Evolutionary conservation across 1,284 basidiomycete species (phyloP).

Genomic region (Anthracocystis panici-leucophaei): DNA sequence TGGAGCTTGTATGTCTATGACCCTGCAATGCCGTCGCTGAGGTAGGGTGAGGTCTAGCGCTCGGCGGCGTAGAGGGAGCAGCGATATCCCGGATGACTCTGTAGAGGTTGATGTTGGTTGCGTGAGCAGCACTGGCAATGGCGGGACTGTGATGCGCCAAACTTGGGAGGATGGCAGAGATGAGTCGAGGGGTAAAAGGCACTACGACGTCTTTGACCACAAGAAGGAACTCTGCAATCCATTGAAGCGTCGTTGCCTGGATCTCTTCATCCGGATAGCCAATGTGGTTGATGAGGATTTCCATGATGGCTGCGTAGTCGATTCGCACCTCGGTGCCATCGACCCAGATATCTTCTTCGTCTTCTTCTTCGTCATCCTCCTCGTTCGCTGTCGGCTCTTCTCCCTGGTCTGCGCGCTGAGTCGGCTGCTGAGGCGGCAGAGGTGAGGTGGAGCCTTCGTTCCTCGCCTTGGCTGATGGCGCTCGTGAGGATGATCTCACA

Average conservation of each 20-base stretch:
- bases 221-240: constrained; percentile 90
- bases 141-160: constrained; percentile 89
- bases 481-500: constrained; percentile 9
- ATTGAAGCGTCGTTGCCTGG: constrained; percentile 76
- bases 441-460: constrained; percentile 30
- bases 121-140: constrained; percentile 87
- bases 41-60: constrained; percentile 58
- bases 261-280: constrained; percentile 76
- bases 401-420: constrained; percentile 9
- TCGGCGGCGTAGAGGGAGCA: constrained; percentile 75
- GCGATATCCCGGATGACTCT: constrained; percentile 87
- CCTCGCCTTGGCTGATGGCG: constrained; percentile 9
- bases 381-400: constrained; percentile 44
- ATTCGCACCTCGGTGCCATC: constrained; percentile 93
- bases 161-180: constrained; percentile 91
- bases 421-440: constrained; percentile 9
- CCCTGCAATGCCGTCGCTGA: constrained; percentile 70
- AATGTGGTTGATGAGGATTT: constrained; percentile 92
- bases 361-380: constrained; percentile 59
- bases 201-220: constrained; percentile 92
- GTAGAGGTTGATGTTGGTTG: constrained; percentile 87
- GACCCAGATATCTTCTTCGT: constrained; percentile 77
- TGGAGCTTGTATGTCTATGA: constrained; percentile 19
- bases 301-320: constrained; percentile 90
- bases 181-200: constrained; percentile 90